A percentile compares a stretch with the other conserved stretches of the same genome.
Evolutionary conservation across 768 basidiomycete species (phyloP).

Genomic region (Naganishia onofrii): DNA sequence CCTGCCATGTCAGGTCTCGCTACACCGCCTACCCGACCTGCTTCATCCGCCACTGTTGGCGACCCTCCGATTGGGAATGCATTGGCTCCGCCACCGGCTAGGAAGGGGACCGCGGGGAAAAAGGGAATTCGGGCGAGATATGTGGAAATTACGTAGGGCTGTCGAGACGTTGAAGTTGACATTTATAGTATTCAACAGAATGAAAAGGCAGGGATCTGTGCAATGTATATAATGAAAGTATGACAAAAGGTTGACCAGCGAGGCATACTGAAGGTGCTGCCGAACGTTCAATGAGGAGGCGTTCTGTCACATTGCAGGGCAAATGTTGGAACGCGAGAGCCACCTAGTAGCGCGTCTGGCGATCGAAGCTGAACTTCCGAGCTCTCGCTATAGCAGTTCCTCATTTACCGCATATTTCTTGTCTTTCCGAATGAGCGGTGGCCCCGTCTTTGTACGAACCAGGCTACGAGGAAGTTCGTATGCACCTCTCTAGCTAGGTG

Average conservation of each 20-base stretch:
- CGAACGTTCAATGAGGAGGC: too few relatives aligned
- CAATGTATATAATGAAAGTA: not conserved
- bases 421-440: too few relatives aligned
- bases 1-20: slow-evolving; percentile 28
- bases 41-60: slow-evolving; percentile 41
- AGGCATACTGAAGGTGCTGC: too few relatives aligned
- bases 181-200: not conserved
- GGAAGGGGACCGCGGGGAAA: slow-evolving; percentile 60
- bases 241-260: too few relatives aligned
- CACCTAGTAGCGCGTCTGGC: too few relatives aligned
- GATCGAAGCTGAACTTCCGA: too few relatives aligned
- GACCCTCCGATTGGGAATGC: slow-evolving; percentile 49
- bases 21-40: slow-evolving; percentile 55
- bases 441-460: not conserved
- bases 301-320: too few relatives aligned
- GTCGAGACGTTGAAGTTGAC: not conserved
- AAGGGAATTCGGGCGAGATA: slow-evolving; percentile 77
- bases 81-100: slow-evolving; percentile 57
- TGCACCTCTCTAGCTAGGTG: not conserved
- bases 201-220: not conserved
- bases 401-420: too few relatives aligned
- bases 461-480: not conserved
- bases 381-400: too few relatives aligned
- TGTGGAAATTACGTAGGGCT: slow-evolving; percentile 80
- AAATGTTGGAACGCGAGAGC: too few relatives aligned